Base-by-base conservation (phyloP, 2,329 filamentous ascomycete species). In the Hirsutella thompsonii region DNA sequence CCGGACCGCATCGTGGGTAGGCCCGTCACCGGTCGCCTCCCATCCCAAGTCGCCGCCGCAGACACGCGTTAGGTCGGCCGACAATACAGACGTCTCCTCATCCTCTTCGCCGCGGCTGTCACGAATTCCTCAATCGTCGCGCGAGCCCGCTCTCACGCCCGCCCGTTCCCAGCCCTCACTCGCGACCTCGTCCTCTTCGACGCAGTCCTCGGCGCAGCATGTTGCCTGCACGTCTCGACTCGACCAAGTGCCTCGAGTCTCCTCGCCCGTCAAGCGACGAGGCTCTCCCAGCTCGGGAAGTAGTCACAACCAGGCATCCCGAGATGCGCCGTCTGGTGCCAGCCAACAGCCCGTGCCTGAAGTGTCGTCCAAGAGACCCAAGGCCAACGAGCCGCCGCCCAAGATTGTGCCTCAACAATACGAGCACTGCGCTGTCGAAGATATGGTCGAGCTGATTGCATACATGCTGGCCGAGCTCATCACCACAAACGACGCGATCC, bases 391-490 rank as follows among this genome's bases (percentile, higher is more conserved):
- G 13, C 61, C 59, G 6, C 67, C 71, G 8, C 64, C 72, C 33
- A 82, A 79, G 54, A 51, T 72, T 8, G 54, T 92, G 55, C 83
- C 92, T 1, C 61, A 73, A 44, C 71, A 73, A 52, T 98, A 98
- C 59, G 87, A 94, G 59, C 67, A 79, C 10, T 94, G 86, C 57
- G 70, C 82, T 32, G 76, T 85, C 8, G 83, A 88, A 53, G 89
- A 95, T 57, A 76, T 98, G 56, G 92, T 94, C 21, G 72, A 90
- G 34, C 67, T 98, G 45, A 92, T 98, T 49, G 80, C 89, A 36
- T 86, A 93, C 55, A 96, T 98, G 92, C 72, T 98, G 37, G 81
- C 89, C 61, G 92, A 98, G 62, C 69, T 98, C 37, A 94, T 98
- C 50, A 80, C 85, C 46, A 85, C 90, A 47, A 98, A 98, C 54